Conservation (phyloP, 495 filamentous ascomycete species). For the Cairneyella variabilis region DNA sequence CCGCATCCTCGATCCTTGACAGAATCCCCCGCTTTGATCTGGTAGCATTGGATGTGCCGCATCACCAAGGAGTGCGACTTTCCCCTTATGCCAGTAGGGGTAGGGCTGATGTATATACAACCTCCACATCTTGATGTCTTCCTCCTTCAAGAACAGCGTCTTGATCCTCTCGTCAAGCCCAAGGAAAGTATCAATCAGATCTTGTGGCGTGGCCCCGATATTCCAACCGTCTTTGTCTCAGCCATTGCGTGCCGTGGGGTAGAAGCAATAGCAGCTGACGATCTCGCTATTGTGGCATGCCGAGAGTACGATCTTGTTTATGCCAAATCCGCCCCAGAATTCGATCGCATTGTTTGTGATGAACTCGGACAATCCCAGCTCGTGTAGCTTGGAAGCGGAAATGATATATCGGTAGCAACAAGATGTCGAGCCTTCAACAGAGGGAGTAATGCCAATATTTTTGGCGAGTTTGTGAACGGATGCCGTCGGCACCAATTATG, state of each 20-base stretch:
- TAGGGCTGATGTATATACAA: slow-evolving; percentile 38
- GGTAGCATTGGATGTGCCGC: slow-evolving; percentile 53
- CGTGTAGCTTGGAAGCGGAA: too few species aligned
- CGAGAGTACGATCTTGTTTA: too few species aligned
- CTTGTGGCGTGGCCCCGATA: slow-evolving; percentile 5
- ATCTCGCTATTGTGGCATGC: too few species aligned
- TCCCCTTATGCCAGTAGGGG: slow-evolving; percentile 28
- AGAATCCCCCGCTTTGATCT: slow-evolving; percentile 49
- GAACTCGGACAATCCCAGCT: too few species aligned
- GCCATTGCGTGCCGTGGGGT: not conserved
- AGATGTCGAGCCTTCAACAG: too few species aligned
- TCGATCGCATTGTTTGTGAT: too few species aligned
- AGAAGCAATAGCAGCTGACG: too few species aligned
- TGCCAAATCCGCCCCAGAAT: too few species aligned
- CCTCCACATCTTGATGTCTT: slow-evolving; percentile 35
- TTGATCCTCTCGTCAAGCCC: slow-evolving; percentile 18
- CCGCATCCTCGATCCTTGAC: slow-evolving; percentile 56
- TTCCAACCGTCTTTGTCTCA: slow-evolving; percentile 9
- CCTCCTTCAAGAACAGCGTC: slow-evolving; percentile 15
- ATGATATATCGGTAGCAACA: too few species aligned
- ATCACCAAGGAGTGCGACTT: slow-evolving; percentile 48
- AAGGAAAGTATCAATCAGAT: slow-evolving; percentile 16
- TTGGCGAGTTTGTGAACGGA: too few species aligned
- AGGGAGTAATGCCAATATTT: too few species aligned
- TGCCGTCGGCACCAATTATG: too few species aligned